Evolutionary conservation across 345 rosid genomes (phyloP), one percentile per base, ranked within the genome.

Genomic region (Eucalyptus marginata): DNA sequence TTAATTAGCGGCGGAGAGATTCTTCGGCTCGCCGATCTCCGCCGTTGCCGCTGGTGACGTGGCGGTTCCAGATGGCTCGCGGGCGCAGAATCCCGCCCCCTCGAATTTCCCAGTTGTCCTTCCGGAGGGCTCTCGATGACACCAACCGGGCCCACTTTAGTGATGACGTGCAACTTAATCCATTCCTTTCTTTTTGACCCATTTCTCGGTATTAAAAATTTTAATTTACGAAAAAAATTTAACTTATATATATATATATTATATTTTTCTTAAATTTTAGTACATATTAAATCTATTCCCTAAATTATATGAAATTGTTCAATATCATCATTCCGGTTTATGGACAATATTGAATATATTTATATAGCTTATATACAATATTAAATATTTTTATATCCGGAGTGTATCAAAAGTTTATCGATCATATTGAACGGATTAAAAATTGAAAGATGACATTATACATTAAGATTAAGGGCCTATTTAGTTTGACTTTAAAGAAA

Each of bases 361-460:
- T 54, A 54, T 54, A 54, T 50, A 15, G 1, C 15, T 50, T 5
- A 50, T 14, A 14, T 5, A 50, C 54, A 14, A 16, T 16, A 18
- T 7, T 52, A 3, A 52, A 52, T 1, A 18, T 52, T 49, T 49
- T 14, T 5, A 50, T 50, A 5, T 20, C 2, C 2, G 2, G 2
- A 20, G 10, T 20, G 0, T 10, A 24, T 22, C 12, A 4, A 24
- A 10, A 56, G 0, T 56, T 56, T 7, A 56, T 0, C 0, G 0
- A 22, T 56, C 3, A 56, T 56, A 24, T 56, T 24, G 13, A 56
- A 1, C 4, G 1, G 0, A 56, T 24, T 56, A 22, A 24, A 56
- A 56, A 56, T 56, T 56, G 0, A 4, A 24, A 56, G 0, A 10
- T 2, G 6, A 22, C 3, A 2, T 56, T 56, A 24, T 25, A 10